Evolutionary conservation across 495 filamentous ascomycete species (phyloP).

Genomic region (Poronia punctata): DNA sequence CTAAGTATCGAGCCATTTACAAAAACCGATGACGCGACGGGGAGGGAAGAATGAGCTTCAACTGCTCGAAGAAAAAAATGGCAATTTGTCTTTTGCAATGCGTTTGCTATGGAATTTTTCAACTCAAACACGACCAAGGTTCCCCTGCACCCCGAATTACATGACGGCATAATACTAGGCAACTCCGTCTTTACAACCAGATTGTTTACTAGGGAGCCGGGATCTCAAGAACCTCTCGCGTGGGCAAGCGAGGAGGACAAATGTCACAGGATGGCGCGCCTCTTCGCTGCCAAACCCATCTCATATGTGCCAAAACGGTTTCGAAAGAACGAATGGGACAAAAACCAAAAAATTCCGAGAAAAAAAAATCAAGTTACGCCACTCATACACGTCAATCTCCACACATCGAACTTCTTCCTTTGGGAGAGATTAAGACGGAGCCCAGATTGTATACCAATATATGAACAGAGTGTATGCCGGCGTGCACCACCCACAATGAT

Average conservation of each 20-base stretch:
- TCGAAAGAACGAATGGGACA: conserved; percentile 9
- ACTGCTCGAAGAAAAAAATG: conserved; percentile 15
- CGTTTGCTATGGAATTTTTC: conserved; percentile 14
- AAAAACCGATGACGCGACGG: conserved; percentile 2
- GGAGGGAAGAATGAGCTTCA: conserved; percentile 19
- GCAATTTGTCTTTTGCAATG: conserved; percentile 24
- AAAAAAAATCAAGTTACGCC: conserved; percentile 7
- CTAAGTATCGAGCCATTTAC: not conserved
- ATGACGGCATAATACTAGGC: conserved; percentile 10
- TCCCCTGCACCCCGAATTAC: conserved; percentile 14
- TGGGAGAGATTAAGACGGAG: conserved; percentile 9
- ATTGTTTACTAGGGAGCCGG: conserved; percentile 13
- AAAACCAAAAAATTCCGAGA: conserved; percentile 4
- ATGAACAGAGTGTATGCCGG: conserved; percentile 14
- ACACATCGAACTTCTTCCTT: conserved; percentile 5
- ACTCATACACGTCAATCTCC: conserved; percentile 1
- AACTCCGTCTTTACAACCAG: conserved; percentile 19
- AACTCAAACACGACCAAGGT: conserved; percentile 14
- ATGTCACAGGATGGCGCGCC: conserved; percentile 28
- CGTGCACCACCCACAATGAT: conserved; percentile 3
- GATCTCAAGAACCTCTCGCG: conserved; percentile 8
- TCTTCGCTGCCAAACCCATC: conserved; percentile 25
- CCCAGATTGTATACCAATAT: conserved; percentile 6
- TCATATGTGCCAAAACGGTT: conserved; percentile 19
- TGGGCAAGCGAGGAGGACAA: conserved; percentile 19